Evolutionary conservation across 1,284 basidiomycete species (phyloP), one percentile per base, ranked within the genome.

Genomic region (Phylloboletellus chloephorus): DNA sequence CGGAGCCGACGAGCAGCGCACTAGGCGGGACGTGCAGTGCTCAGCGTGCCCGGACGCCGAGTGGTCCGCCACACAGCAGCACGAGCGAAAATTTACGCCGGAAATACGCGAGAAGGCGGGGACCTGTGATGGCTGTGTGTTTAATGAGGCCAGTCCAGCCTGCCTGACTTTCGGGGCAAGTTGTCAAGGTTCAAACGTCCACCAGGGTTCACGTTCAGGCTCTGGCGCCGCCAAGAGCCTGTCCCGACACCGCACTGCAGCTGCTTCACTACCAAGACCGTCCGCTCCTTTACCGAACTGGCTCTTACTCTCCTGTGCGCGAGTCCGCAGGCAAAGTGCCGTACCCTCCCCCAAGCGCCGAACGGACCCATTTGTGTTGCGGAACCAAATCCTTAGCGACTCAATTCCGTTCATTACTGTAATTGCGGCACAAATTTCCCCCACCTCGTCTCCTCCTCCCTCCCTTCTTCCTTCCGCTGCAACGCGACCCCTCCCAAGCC

Each of bases 101-200:
- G 59, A 52, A 57, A 63, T 63, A 65, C 58, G 59, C 59, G 59
- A 64, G 41, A n/a, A n/a, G 56, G 61, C 59, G 59, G 59, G 59
- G 59, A 61, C 59, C 59, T 61, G 50, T 43, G 57, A 65, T 50
- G 63, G 59, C 59, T 61, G 63, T 65, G 59, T 65, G 57, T 48
- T n/a, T 58, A 61, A 61, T 58, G 61, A 61, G 58, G 52, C 50
- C 52, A 58, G 37, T 50, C 40, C 52, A 48, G 24, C 48, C 48
- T 56, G 24, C 48, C 48, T 56, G 44, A 55, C 51, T 63, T 64
- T 52, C 52, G 55, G 56, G 46, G 57, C 41, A 65, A 60, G 52
- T 60, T 53, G 41, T 48, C 53, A 37, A 46, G 48, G 47, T 44
- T 41, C 35, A 40, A 58, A 50, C 51, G 54, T 63, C 60, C 43